phyloP scores from a whole-genome alignment of 192 early-diverging fungal species.

The Phlyctochytrium planicorne region DNA sequence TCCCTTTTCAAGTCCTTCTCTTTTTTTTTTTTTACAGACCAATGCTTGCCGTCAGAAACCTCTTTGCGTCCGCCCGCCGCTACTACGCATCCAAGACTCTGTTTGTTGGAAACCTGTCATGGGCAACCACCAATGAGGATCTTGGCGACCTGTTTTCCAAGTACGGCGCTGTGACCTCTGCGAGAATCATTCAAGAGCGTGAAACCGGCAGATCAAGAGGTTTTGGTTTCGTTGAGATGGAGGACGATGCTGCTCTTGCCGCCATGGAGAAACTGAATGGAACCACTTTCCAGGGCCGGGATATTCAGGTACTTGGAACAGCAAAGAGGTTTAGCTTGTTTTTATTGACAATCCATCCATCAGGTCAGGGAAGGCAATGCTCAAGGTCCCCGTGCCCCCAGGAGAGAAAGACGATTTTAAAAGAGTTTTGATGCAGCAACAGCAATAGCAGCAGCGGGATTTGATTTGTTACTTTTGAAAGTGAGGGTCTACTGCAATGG shows the following conservation, averaged over 20 bases:
- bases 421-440: no score
- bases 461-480: neutral
- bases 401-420: no score
- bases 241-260: slow-evolving; percentile 29
- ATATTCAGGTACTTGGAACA: no score
- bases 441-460: no score
- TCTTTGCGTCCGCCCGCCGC: no score
- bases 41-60: no score
- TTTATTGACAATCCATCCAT: no score
- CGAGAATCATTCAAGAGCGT: slow-evolving; percentile 69
- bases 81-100: slow-evolving; percentile 53
- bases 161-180: slow-evolving; percentile 64
- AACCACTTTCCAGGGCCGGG: slow-evolving; percentile 30
- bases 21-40: no score
- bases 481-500: slow-evolving; percentile 47
- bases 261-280: slow-evolving; percentile 39
- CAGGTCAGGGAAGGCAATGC: no score
- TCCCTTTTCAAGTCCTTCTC: no score
- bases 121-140: slow-evolving; percentile 59
- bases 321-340: no score
- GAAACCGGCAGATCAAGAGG: slow-evolving; percentile 70
- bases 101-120: slow-evolving; percentile 72
- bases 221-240: slow-evolving; percentile 49
- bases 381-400: no score
- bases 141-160: slow-evolving; percentile 56